phyloP scores from a whole-genome alignment of 176 grass and related monocot genomes.

The Neostapfia colusana region DNA sequence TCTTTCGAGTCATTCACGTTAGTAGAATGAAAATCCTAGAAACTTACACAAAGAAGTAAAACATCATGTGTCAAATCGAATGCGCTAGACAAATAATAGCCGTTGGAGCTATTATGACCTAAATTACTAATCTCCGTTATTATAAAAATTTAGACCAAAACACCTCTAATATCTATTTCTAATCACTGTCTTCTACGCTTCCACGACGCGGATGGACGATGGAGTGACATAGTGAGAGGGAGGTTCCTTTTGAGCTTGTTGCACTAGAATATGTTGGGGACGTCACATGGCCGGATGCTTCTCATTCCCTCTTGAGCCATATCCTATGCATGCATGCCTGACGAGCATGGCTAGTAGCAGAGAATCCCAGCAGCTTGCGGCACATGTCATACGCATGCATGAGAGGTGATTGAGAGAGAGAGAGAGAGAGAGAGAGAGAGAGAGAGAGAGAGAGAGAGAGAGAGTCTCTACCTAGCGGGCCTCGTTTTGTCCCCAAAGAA shows the following conservation, averaged over 20 bases:
- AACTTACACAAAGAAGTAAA: no score
- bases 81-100: no score
- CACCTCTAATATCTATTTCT: neutral
- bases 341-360: slow-evolving; percentile 12
- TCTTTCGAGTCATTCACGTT: no score
- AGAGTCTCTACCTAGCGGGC: neutral
- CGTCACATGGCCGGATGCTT: slow-evolving; percentile 44
- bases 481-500: slow-evolving; percentile 23
- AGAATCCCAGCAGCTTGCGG: slow-evolving; percentile 31
- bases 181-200: neutral
- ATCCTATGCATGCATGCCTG: neutral
- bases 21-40: no score
- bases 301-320: slow-evolving; percentile 52
- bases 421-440: neutral
- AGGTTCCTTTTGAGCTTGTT: slow-evolving; percentile 1
- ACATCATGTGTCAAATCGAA: no score
- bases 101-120: no score
- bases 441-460: neutral
- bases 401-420: neutral
- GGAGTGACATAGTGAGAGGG: neutral
- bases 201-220: neutral
- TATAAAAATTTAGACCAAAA: no score
- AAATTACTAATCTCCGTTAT: no score
- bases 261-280: neutral
- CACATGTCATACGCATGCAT: slow-evolving; percentile 5